Base-by-base conservation (phyloP, 2,329 filamentous ascomycete genomes). In the Trichoderma gracile region DNA sequence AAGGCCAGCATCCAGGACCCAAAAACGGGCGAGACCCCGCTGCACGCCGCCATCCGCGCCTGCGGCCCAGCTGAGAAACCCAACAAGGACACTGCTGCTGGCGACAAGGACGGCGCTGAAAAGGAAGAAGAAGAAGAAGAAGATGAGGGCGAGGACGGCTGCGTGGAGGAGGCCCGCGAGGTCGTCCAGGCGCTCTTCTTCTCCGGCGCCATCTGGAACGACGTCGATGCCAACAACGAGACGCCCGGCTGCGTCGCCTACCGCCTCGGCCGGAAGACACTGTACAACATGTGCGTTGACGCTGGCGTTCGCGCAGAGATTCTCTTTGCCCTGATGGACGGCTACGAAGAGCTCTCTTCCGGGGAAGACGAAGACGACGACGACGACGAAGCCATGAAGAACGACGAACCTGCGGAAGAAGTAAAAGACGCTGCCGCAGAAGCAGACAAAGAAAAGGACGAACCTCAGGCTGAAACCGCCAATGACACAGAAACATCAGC, bases 121-220 rank as follows among this genome's bases (percentile, higher is more conserved):
- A 3, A 38, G 33, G 33, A 14, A 8, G 10, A 12, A 14, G 10
- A 12, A 14, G 69, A 72, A 10, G 66, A 68, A 15, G 68, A 68
- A 5, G 69, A 73, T 3, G 75, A 76, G 3, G 74, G 74, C 10
- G 78, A 79, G 25, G 76, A 79, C 27, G 70, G 77, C 60, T 74
- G 76, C 27, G 75, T 90, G 38, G 84, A 88, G 53, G 84, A 85
- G 45, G 90, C 88, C 3, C 83, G 84, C 63, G 85, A 87, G 59
- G 89, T 89, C 0, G 80, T 97, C 5, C 84, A 86, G 69, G 85
- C 95, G 72, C 82, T 98, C 8, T 87, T 98, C 66, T 84, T 93
- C 72, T 89, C 90, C 70, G 95, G 95, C 38, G 95, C 92, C 12
- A 97, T 98, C 70, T 99, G 95, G 95, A 99, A 99, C 78, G 93